Evolutionary conservation across 2,329 filamentous ascomycete genomes (phyloP).

Genomic region (Lachnellula hyalina): DNA sequence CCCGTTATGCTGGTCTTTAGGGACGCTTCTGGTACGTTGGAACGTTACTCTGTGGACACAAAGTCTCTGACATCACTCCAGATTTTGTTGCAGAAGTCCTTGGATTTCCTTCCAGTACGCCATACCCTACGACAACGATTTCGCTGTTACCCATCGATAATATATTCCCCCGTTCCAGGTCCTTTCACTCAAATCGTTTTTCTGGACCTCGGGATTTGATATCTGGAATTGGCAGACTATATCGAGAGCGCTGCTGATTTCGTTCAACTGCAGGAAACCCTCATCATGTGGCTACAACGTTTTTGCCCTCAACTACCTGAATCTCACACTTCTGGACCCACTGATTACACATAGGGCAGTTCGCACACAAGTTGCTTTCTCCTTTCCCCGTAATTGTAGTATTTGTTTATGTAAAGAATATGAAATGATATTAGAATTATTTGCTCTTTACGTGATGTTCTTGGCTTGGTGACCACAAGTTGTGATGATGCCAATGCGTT

Average conservation of each 20-base stretch:
- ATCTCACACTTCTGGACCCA: conserved; percentile 10
- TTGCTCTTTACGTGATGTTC: not conserved
- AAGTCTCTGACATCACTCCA: not conserved
- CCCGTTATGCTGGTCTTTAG: conserved; percentile 22
- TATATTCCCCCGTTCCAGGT: not conserved
- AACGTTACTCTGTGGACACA: not conserved
- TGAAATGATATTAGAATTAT: not conserved
- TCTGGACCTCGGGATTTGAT: not conserved
- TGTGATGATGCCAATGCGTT: not conserved
- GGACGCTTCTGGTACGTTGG: conserved; percentile 23
- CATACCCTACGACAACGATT: not conserved
- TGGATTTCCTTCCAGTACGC: conserved; percentile 1
- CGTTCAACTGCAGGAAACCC: conserved; percentile 22
- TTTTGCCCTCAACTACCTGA: conserved; percentile 10
- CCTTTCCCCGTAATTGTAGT: conserved; percentile 1
- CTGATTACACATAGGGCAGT: conserved; percentile 29
- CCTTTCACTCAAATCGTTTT: not conserved
- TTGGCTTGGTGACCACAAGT: not conserved
- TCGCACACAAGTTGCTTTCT: conserved; percentile 15
- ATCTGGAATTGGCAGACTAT: not conserved
- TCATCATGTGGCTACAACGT: conserved; percentile 5
- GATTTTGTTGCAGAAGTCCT: conserved; percentile 11
- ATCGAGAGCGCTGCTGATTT: conserved; percentile 26
- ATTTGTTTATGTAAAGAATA: conserved; percentile 14
- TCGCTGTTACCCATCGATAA: not conserved